These are phyloP conservation scores for Talinum fruticosum DNA, from an alignment of 148 eudicot species.

Conservation along the genomic window DNA sequence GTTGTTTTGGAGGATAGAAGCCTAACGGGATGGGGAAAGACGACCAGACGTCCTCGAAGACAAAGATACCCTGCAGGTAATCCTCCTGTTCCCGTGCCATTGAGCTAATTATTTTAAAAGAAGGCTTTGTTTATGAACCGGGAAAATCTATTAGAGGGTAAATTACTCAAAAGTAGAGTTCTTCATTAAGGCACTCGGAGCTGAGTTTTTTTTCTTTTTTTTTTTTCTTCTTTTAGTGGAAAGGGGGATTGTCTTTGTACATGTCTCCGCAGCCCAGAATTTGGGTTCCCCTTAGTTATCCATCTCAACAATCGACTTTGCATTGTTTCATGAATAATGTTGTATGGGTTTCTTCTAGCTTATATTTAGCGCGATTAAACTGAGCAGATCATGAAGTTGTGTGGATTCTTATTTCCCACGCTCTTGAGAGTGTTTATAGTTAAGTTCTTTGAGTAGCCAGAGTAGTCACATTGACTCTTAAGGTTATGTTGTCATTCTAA, in stretches of 20 bases:
- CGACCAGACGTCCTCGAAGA: constrained; percentile 79
- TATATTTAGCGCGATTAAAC: constrained; percentile 6
- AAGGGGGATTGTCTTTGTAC: constrained; percentile 45
- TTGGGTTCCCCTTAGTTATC: constrained; percentile 30
- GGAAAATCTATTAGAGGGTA: constrained; percentile 26
- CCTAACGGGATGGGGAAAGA: constrained; percentile 92
- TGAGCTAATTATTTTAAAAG: constrained; percentile 36
- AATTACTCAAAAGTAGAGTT: constrained; percentile 29
- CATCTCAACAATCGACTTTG: constrained; percentile 25
- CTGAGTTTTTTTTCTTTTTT: constrained; percentile 10
- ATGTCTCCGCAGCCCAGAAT: constrained; percentile 38
- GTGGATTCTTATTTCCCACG: neutral
- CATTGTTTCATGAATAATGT: constrained; percentile 44
- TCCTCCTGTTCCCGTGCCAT: constrained; percentile 39
- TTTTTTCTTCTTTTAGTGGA: neutral
- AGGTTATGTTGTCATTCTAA: neutral
- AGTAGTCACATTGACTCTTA: neutral
- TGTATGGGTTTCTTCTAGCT: constrained; percentile 30
- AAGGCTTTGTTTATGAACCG: constrained; percentile 24
- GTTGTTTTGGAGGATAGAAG: constrained; percentile 59
- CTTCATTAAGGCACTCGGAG: constrained; percentile 25
- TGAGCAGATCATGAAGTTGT: constrained; percentile 8
- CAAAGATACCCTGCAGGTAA: constrained; percentile 74
- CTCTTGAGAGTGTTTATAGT: neutral
- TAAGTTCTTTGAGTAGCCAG: neutral